Evolutionary conservation across 1,139 yeast genomes (phyloP), one percentile per base, ranked within the genome.

Genomic region (Wickerhamomyces sp.): DNA sequence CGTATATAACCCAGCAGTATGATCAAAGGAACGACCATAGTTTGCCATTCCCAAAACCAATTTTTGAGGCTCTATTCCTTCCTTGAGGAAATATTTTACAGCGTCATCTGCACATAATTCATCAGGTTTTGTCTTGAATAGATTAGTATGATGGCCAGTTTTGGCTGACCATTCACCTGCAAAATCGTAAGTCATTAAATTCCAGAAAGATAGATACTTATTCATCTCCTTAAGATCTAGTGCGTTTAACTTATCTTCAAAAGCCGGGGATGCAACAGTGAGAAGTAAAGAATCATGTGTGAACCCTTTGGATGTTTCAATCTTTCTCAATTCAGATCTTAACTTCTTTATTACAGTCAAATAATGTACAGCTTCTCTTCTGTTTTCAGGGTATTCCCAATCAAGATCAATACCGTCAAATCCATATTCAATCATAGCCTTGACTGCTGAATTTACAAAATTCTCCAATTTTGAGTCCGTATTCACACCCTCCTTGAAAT

Each of bases 321-420:
- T 44, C 2, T 45, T 36, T 43, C 71, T 67, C 42, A 86, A 56
- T 26, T 58, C 63, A 0, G 28, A 36, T 31, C 83, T 67, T 14
- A 86, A 52, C 12, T 45, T 49, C 22, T 52, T 52, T 10, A 85
- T 60, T 28, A 87, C 50, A 12, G 60, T 58, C 1, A 76, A 67
- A 43, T 80, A 70, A 36, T 59, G 57, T 1, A 49, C 40, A 1
- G 78, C 77, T 45, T 86, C 81, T 1, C 57, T 51, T 3, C 52
- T 50, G 31, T 61, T 68, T 18, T 63, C 58, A 0, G 97, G 96
- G 50, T 82, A 90, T 59, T 92, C 98, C 97, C 97, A 92, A 61
- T 92, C 98, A 27, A 92, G 64, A 59, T 92, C 98, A 37, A 92
- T 67, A 0, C 98, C 97, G 58, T 92, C 97, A 53, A 92, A 79